Percentiles rank a stretch among this genome's conserved stretches.
phyloP scores from a whole-genome alignment of 345 rosid species.

The Brassica juncea region DNA sequence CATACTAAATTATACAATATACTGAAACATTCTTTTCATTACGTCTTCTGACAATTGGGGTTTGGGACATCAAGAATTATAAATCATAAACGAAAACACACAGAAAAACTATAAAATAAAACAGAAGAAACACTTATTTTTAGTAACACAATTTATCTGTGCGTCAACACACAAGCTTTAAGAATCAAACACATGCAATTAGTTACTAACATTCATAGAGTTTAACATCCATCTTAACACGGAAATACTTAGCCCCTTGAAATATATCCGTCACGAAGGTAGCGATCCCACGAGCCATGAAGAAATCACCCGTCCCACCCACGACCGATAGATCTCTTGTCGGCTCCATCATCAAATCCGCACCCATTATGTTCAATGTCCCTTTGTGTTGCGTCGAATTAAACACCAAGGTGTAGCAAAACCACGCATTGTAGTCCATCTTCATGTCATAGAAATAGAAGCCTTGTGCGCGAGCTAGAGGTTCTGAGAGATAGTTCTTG shows the following conservation, averaged over 20 bases:
- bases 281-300: conserved; percentile 78
- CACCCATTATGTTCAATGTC: conserved; percentile 62
- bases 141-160: conserved; percentile 19
- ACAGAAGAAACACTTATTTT: conserved; percentile 3
- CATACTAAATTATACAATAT: no score
- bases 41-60: not conserved
- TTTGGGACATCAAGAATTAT: not conserved
- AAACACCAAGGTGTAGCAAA: conserved; percentile 62
- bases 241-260: conserved; percentile 67
- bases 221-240: conserved; percentile 44
- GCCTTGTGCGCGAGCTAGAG: conserved; percentile 64
- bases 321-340: conserved; percentile 73
- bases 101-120: not conserved
- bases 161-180: conserved; percentile 25
- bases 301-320: conserved; percentile 83
- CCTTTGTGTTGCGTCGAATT: conserved; percentile 63
- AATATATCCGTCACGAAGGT: conserved; percentile 55
- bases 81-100: not conserved
- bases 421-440: conserved; percentile 48
- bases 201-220: conserved; percentile 40
- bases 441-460: conserved; percentile 66
- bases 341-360: conserved; percentile 60
- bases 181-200: not conserved
- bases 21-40: not conserved
- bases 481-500: conserved; percentile 46